Base-by-base conservation (phyloP, 129 eudicot species). In the Dittrichia graveolens region DNA sequence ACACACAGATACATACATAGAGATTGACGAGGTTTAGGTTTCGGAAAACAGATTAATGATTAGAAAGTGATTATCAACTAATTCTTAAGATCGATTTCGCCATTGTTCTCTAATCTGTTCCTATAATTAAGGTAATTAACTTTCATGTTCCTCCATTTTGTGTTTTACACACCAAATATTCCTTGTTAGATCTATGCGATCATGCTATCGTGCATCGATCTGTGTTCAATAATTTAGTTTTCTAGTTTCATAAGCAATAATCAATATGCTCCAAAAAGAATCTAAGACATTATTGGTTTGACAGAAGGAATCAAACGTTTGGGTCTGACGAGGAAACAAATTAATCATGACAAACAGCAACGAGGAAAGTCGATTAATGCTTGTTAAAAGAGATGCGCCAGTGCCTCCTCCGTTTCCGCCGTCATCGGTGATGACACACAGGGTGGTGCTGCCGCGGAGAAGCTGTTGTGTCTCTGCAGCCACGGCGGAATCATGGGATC, bases 321-420 rank as follows among this genome's bases (percentile, higher is more conserved):
- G 39, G n/a, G 39, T 68, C 55, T 39, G 19, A 58, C 16, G 47
- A 16, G 4, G 45, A 50, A 47, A 61, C 48, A 16, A 54, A 59
- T 24, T 24, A 61, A 44, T 61, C 11, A 78, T 78, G 80, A 65
- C 71, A 41, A 73, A 78, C 47, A 60, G 54, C 65, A 61, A 52
- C 47, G 73, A 75, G 52, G 85, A 84, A 79, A 75, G 47, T 42
- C 41, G 31, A 24, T 24, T 49, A 7, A 39, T 62, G 49, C 57
- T 62, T 53, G 74, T 58, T 5, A 61, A 48, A 68, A 61, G 39
- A 41, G 73, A 47, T 18, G 63, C 71, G 3, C 95, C 96, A 0
- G 45, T 70, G 13, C 92, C 97, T 24, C 95, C 95, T 56, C 97
- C 92, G 56, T 66, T 80, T 37, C 95, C 95, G 7, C 50, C 67